Percentiles rank a stretch among this genome's conserved stretches.
Conservation (phyloP, 257 asterid genomes). For the Solanum pimpinellifolium region DNA sequence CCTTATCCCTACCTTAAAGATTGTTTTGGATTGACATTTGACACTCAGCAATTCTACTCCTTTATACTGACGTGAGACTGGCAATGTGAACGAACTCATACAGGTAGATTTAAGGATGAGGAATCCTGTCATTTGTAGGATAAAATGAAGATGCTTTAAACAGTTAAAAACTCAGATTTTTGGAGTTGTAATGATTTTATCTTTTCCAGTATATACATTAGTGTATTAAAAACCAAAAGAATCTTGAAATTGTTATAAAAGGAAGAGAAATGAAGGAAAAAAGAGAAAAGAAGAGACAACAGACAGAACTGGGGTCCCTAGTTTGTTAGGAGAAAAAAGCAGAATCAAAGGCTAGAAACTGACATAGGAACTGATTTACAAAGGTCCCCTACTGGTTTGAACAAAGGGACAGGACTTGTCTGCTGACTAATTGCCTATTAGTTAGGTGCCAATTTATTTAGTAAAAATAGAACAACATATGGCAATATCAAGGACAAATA, state of each 20-base stretch:
- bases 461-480: not conserved
- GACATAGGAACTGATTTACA: not conserved
- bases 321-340: not conserved
- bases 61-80: not conserved
- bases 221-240: not conserved
- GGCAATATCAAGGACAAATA: not conserved
- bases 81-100: not conserved
- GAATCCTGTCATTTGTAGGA: not conserved
- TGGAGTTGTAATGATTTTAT: not conserved
- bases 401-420: not conserved
- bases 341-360: not conserved
- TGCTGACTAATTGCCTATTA: not conserved
- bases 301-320: not conserved
- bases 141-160: not conserved
- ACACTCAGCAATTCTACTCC: not conserved
- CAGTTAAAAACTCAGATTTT: not conserved
- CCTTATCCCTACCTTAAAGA: not conserved
- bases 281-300: not conserved
- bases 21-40: not conserved
- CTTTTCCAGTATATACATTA: not conserved
- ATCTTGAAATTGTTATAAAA: not conserved
- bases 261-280: not conserved
- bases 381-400: not conserved
- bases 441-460: not conserved
- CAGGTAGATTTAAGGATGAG: not conserved